Percentiles rank a stretch among this genome's conserved stretches.
Conservation (phyloP, 139 green algal genomes). For the Zygnema cylindricum region DNA sequence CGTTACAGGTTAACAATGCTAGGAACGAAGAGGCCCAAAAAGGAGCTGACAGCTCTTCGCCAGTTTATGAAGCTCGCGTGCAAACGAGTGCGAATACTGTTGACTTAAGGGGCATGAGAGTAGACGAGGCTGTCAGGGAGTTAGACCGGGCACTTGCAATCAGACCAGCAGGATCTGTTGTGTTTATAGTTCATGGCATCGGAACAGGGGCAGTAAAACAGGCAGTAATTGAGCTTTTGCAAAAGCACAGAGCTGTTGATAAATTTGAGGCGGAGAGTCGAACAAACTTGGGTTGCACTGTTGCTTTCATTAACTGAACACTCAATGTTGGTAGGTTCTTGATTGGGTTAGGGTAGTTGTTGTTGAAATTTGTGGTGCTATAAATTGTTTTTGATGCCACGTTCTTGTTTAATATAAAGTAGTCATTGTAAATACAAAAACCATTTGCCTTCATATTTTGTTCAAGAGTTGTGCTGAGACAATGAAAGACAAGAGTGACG, state of each 20-base stretch:
- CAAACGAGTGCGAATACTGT: slow-evolving; percentile 49
- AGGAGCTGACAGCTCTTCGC: neutral
- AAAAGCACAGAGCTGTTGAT: slow-evolving; percentile 20
- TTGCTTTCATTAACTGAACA: slow-evolving; percentile 45
- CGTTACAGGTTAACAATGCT: neutral
- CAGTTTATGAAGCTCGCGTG: slow-evolving; percentile 30
- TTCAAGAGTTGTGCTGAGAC: no score
- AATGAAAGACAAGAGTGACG: no score
- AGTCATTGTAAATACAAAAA: no score
- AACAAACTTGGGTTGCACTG: slow-evolving; percentile 42
- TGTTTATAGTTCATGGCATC: slow-evolving; percentile 54
- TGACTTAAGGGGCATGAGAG: slow-evolving; percentile 47
- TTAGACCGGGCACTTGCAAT: slow-evolving; percentile 32
- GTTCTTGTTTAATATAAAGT: no score
- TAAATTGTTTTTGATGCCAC: no score
- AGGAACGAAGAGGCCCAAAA: neutral
- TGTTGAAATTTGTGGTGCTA: no score
- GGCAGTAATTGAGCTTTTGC: slow-evolving; percentile 44
- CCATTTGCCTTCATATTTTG: no score
- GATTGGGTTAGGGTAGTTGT: neutral
- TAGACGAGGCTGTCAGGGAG: slow-evolving; percentile 50
- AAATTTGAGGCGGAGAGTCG: slow-evolving; percentile 24
- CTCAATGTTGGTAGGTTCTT: neutral
- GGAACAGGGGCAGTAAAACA: slow-evolving; percentile 44
- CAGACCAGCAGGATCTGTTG: slow-evolving; percentile 13